phyloP scores from a whole-genome alignment of 495 filamentous ascomycete species.

The Neurospora tetrasperma region DNA sequence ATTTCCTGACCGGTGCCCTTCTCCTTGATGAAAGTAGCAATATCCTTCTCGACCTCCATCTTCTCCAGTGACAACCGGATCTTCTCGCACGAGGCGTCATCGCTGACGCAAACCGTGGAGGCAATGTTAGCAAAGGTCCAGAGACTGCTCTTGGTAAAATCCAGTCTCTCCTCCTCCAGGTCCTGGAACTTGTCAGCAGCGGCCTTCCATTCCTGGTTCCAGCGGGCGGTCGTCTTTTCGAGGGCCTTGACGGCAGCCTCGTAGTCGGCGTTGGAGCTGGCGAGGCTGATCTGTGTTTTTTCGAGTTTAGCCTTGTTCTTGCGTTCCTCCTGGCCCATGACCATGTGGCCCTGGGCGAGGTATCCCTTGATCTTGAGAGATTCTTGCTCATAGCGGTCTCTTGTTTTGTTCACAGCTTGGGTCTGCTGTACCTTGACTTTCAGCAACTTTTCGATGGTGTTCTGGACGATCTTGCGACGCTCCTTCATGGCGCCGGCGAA shows the following conservation, averaged over 20 bases:
- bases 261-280: constrained; percentile 84
- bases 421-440: constrained; percentile 92
- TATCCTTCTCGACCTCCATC: constrained; percentile 96
- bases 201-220: constrained; percentile 97
- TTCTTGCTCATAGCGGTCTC: constrained; percentile 93
- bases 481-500: constrained; percentile 94
- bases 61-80: constrained; percentile 89
- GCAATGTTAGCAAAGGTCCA: constrained; percentile 99
- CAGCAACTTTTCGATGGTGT: constrained; percentile 81
- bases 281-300: constrained; percentile 93
- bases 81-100: constrained; percentile 95
- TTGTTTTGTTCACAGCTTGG: constrained; percentile 81
- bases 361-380: constrained; percentile 98
- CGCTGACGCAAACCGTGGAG: constrained; percentile 97
- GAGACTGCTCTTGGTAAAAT: constrained; percentile 92
- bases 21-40: constrained; percentile 79
- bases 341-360: constrained; percentile 97
- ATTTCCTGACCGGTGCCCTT: constrained; percentile 89
- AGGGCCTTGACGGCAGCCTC: constrained; percentile 82
- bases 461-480: constrained; percentile 89
- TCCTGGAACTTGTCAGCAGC: constrained; percentile 99
- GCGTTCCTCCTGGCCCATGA: constrained; percentile 97
- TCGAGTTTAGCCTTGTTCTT: constrained; percentile 99
- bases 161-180: constrained; percentile 91
- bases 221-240: constrained; percentile 91